These are phyloP conservation scores for Picea sitchensis DNA, from an alignment of 75 land plant genomes.

Conservation along the genomic window DNA sequence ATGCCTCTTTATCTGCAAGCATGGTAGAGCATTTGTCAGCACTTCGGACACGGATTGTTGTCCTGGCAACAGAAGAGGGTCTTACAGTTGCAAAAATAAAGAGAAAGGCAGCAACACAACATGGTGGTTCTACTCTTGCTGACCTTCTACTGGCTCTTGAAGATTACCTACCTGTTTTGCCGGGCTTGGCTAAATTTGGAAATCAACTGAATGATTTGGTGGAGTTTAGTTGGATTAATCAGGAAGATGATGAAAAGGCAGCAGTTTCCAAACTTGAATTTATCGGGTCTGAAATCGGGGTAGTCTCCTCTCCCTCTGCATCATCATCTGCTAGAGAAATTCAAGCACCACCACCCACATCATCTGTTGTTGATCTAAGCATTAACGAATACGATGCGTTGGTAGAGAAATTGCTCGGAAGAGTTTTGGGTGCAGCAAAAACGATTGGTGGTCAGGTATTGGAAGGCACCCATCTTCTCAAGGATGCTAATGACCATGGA, in stretches of 20 bases:
- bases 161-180: too few species aligned
- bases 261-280: slow-evolving; percentile 79
- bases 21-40: slow-evolving; percentile 12
- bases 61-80: background rate
- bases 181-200: too few species aligned
- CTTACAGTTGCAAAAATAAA: background rate
- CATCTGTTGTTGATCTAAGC: slow-evolving; percentile 37
- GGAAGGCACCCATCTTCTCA: slow-evolving; percentile 63
- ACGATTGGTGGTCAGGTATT: slow-evolving; percentile 86
- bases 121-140: background rate
- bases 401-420: slow-evolving; percentile 27
- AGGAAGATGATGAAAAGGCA: slow-evolving; percentile 16
- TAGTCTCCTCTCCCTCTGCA: background rate
- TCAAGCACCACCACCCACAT: background rate
- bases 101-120: slow-evolving; percentile 9
- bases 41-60: slow-evolving; percentile 22
- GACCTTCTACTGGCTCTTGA: too few species aligned
- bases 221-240: too few species aligned
- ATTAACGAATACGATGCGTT: slow-evolving; percentile 78
- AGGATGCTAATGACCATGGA: slow-evolving; percentile 27
- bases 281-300: slow-evolving; percentile 3
- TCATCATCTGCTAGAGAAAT: background rate
- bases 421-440: slow-evolving; percentile 57
- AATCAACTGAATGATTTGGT: too few species aligned
- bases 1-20: slow-evolving; percentile 11